Base-by-base conservation (phyloP, 352 stramenopile genomes). In the Pythium brachiatum region DNA sequence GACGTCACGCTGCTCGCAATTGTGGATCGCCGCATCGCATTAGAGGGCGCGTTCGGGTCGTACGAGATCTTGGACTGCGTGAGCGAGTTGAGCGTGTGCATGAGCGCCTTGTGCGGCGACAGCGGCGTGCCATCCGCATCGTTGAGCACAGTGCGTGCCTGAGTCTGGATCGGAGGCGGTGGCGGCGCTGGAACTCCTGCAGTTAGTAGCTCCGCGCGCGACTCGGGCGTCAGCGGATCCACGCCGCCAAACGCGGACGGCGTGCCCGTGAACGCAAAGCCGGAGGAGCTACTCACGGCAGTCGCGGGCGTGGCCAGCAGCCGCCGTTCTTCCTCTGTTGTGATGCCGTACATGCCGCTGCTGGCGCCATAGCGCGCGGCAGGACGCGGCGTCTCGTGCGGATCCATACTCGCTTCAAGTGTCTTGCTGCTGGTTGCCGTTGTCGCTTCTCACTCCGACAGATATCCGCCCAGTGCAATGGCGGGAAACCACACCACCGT, bases 41-140 rank as follows among this genome's bases (percentile, higher is more conserved):
- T 48, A 18, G 18, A 27, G 2, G 50, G 36, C 5, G 38, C 39
- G 5, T 50, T 66, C 7, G 9, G n/a, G 31, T 60, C 60, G 41
- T 60, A 64, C 41, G 56, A 61, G n/a, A 53, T 64, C 55, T 64
- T 69, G 50, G 62, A 63, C 20, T 48, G 29, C 1, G 34, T 39
- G 39, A 69, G 39, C n/a, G 79, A 86, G 53, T 83, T 83, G 7
- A 92, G 73, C 20, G 77, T 73, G 60, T 83, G 76, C 43, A 86
- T 62, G 52, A 92, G 78, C 48, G 77, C 75, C 41, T 82, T 76
- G 36, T 88, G 77, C 0, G 83, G 83, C 15, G 83, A 92, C 21
- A 92, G 53, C n/a, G 68, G 77, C 41, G 69, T 64, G 44, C 57
- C 54, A 21, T 64, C 54, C 4, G 43, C 44, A 26, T 63, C 59